Base-by-base conservation (phyloP, 1,139 yeast genomes). In the Hyphopichia khmerensis region DNA sequence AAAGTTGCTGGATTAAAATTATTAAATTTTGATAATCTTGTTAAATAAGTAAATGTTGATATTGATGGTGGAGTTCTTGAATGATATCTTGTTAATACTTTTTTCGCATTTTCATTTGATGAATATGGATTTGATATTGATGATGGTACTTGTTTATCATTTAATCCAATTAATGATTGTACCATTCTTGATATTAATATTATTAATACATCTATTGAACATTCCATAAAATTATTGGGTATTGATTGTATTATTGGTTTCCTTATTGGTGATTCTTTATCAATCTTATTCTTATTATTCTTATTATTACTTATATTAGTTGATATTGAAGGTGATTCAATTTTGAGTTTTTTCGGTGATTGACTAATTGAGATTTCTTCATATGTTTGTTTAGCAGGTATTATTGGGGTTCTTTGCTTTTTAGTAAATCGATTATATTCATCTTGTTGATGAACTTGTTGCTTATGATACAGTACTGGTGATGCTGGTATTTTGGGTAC, bases 41-140 rank as follows among this genome's bases (percentile, higher is more conserved):
- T 65, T 37, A 93, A 66, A 55, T 93, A 93, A 43, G 87, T 88
- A 47, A 77, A 78, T 7, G 90, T 80, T 2, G 96, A 84, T 38
- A 93, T 93, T 18, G 79, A 79, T 0, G 99, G 98, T 1, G 97
- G 96, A 0, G 95, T 83, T 48, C 97, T 67, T 4, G 97, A 90
- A 61, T 93, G 99, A 60, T 91, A 93, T 50, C 98, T 73, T 0
- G 99, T 93, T 40, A 93, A 71, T 36, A 75, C 47, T 23, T 51
- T 37, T 43, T 57, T 50, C 39, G 55, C 55, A 35, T 53, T 51
- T 14, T 53, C 41, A 11, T 57, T 40, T 9, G 50, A 42, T 5
- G 54, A 40, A 14, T 51, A 49, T 13, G 69, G 69, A 33, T 59
- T 54, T 3, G 69, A 60, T 1, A 69, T 60, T 2, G 69, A 58